A percentile compares a stretch with the other conserved stretches of the same genome.
These are phyloP conservation scores for Kokia cookei DNA, from an alignment of 441 rosid genomes.

Conservation along the genomic window DNA sequence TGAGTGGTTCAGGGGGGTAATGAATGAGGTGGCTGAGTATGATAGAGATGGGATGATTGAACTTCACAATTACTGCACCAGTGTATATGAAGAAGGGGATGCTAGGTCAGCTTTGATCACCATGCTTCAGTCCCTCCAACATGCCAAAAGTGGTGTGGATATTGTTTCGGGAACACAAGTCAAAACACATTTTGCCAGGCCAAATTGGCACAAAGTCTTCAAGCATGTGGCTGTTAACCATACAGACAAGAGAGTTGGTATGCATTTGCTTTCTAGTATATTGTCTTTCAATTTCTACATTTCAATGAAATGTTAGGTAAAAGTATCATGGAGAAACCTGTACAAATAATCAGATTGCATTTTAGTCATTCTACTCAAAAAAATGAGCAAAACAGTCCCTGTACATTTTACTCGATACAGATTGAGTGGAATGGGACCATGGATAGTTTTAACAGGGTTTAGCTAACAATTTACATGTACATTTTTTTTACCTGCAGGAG, in stretches of 20 bases:
- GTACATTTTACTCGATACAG: not conserved
- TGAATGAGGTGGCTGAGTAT: conserved; percentile 66
- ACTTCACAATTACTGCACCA: conserved; percentile 69
- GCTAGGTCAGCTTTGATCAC: conserved; percentile 68
- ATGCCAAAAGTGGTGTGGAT: conserved; percentile 70
- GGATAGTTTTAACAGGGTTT: no score
- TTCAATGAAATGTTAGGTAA: not conserved
- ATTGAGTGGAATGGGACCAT: no score
- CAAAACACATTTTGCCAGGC: conserved; percentile 65
- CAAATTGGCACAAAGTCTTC: conserved; percentile 68
- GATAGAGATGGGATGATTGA: conserved; percentile 53
- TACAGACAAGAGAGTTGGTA: conserved; percentile 52
- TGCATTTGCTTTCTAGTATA: conserved; percentile 1
- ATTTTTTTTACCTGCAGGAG: conserved; percentile 30
- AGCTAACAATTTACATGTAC: no score
- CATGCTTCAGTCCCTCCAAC: conserved; percentile 71
- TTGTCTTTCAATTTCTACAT: not conserved
- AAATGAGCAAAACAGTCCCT: not conserved
- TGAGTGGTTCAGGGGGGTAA: conserved; percentile 63
- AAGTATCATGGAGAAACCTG: not conserved
- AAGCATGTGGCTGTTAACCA: conserved; percentile 56
- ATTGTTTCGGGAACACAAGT: conserved; percentile 66
- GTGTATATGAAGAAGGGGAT: conserved; percentile 82
- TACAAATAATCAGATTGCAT: not conserved
- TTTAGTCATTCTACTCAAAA: no score